Base-by-base conservation (phyloP, 2,329 filamentous ascomycete species). In the Aspergillus thermomutatus region DNA sequence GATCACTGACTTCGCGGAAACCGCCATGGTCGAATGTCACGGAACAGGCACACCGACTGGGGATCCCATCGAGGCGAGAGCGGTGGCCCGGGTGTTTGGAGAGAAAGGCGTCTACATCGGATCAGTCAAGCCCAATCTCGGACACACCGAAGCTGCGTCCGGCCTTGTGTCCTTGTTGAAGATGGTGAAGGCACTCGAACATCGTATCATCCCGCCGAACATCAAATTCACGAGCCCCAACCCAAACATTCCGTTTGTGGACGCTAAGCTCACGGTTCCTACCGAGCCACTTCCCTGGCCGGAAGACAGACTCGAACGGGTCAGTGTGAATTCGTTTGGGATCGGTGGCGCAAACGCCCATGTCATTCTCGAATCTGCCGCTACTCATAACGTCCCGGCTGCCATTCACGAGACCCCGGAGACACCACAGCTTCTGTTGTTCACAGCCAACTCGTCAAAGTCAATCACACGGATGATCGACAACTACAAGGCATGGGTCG, bases 311-410 rank as follows among this genome's bases (percentile, higher is more conserved):
- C 34, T 34, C 17, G 57, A 60, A 26, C 54, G 66, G 17, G 55
- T 62, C n/a, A 64, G 61, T 31, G 55, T 71, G 21, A 69, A 70
- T 50, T 63, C 57, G 1, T 69, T 70, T 55, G 67, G 69, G 3
- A 61, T 65, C 62, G 26, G 54, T 11, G 54, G 54, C 19, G 31
- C 41, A 21, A 56, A 56, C 11, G 54, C 54, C 8, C 54, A 56
- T 43, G 41, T 49, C 2, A 52, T 56, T 34, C 41, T 56, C 23
- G 54, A 56, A 9, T 54, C 52, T 5, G 54, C 54, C 4, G 21
- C 14, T 7, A 34, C 34, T 21, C 50, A 45, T 21, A 21, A n/a
- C 8, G 34, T 51, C 41, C 21, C 31, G 4, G 9, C 37, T 8
- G 27, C 28, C 10, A 8, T 40, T 25, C n/a, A 47, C 14, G 11